phyloP scores from a whole-genome alignment of 1,284 basidiomycete genomes.

The Sphaerobolus stellatus region DNA sequence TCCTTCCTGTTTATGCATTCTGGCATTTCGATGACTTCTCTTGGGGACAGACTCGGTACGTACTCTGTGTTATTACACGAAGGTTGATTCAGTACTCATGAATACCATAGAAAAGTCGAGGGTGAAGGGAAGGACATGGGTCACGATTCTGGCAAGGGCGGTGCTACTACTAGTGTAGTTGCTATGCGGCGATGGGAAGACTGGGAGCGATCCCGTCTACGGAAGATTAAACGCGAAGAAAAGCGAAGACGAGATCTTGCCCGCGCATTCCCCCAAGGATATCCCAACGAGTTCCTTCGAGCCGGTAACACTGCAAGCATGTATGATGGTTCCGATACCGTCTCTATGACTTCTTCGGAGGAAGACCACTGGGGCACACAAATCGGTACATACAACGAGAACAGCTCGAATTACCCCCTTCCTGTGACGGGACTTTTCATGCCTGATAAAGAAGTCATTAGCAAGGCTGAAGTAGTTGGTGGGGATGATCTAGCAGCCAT shows the following conservation, averaged over 20 bases:
- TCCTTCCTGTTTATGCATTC: conserved; percentile 92
- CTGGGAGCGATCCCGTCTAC: conserved; percentile 96
- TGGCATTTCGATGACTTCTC: conserved; percentile 99
- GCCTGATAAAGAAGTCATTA: conserved; percentile 42
- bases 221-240: conserved; percentile 90
- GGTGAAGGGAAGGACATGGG: conserved; percentile 79
- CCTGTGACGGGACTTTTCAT: conserved; percentile 73
- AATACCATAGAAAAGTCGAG: conserved; percentile 78
- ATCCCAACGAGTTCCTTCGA: conserved; percentile 59
- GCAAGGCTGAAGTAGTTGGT: conserved; percentile 64
- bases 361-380: conserved; percentile 92
- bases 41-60: conserved; percentile 95
- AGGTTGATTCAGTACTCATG: conserved; percentile 3
- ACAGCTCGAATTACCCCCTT: conserved; percentile 72
- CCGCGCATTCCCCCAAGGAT: conserved; percentile 67
- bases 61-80: conserved; percentile 15
- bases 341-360: conserved; percentile 82
- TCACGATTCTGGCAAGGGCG: conserved; percentile 70
- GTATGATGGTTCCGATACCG: conserved; percentile 71
- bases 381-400: conserved; percentile 87
- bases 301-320: conserved; percentile 53
- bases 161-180: conserved; percentile 60
- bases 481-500: conserved; percentile 83
- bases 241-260: conserved; percentile 79
- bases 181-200: conserved; percentile 98